Base-by-base conservation (phyloP, 73 alveolate species). In the Paramecium primaurelia region DNA sequence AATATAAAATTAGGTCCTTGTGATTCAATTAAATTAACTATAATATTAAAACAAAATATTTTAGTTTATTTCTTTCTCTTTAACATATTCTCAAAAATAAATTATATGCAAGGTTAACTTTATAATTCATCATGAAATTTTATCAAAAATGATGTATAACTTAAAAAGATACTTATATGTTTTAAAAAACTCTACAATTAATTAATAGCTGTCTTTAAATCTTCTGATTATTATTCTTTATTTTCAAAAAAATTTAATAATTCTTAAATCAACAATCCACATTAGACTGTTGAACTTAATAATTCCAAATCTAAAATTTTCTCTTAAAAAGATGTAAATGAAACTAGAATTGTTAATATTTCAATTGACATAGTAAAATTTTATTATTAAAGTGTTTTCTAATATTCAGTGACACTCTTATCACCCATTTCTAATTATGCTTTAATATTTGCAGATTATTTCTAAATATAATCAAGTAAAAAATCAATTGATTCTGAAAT, bases 61-160 rank as follows among this genome's bases (percentile, higher is more conserved):
- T 80, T 80, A 44, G 73, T 80, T 36, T 80, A 80, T 20, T 80
- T 80, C n/a, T 80, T 80, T 80, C 91, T 40, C 30, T 80, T 80
- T 28, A 80, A 28, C 75, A 80, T 80, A 47, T 80, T 80, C 16
- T 80, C 71, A 45, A 80, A 80, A 1, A 80, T 45, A 47, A 80
- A 80, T 42, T 40, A 12, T n/a, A 45, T 47, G 45, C 91, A 80
- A 3, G 71, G 75, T 80, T 42, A 49, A 49, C 77, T 45, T 80
- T 80, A 14, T 20, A 80, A 44, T 42, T 80, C 91, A 32, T 80
- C 91, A 80, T 80, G 91, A 44, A 80, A 80, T 12, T 40, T 42
- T n/a, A 80, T 28, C 58, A 80, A 44, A 18, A 80, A 80, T 42
- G 91, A 80, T 6, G 91, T 45, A 80, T 80, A 80, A 47, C 91